phyloP scores from a whole-genome alignment of 108 stramenopile species.

The Cyclotella cryptica region DNA sequence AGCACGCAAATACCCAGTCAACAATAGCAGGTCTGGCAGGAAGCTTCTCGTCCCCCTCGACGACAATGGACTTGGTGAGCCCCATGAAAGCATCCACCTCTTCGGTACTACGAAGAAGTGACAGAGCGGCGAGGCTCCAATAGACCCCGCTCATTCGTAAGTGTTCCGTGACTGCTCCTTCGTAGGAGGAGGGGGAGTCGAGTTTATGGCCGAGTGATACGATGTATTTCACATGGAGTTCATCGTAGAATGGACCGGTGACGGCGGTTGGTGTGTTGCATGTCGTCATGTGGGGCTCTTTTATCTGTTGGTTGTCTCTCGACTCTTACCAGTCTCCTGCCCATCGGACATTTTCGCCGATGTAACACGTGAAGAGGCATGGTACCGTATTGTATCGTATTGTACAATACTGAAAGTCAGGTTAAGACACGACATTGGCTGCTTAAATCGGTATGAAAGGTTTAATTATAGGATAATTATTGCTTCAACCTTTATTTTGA shows the following conservation, averaged over 20 bases:
- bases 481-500: too few species aligned
- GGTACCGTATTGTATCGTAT: too few species aligned
- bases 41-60: conserved; percentile 21
- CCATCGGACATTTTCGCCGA: too few species aligned
- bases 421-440: too few species aligned
- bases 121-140: conserved; percentile 94
- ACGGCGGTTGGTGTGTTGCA: not conserved
- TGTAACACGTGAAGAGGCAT: too few species aligned
- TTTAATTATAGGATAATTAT: too few species aligned
- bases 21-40: conserved; percentile 66
- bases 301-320: too few species aligned
- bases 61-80: conserved; percentile 23
- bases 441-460: too few species aligned
- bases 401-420: too few species aligned
- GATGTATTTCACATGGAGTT: conserved; percentile 85
- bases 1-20: conserved; percentile 94
- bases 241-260: conserved; percentile 66
- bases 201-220: conserved; percentile 71
- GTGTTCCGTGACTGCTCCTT: conserved; percentile 94
- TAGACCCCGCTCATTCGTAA: conserved; percentile 96
- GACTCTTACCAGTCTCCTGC: too few species aligned
- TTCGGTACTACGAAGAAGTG: conserved; percentile 73
- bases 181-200: conserved; percentile 82
- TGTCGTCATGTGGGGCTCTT: too few species aligned
- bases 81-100: conserved; percentile 73